Evolutionary conservation across 768 basidiomycete genomes (phyloP).

Genomic region (Gymnopilus dilepis): DNA sequence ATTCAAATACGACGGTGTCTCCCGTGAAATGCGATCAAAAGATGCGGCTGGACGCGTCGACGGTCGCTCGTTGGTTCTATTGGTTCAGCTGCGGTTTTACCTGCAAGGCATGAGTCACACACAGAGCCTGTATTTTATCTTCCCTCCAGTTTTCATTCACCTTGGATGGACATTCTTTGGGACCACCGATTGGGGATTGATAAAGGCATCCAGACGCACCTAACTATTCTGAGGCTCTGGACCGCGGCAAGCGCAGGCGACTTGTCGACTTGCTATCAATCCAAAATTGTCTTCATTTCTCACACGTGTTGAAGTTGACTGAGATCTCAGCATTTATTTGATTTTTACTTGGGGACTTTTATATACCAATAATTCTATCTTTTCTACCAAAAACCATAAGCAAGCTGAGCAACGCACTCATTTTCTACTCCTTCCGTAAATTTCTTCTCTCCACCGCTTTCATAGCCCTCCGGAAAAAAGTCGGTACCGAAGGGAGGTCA

Average conservation of each 20-base stretch:
- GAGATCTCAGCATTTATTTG: neutral
- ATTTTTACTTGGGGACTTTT: neutral
- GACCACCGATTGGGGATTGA: neutral
- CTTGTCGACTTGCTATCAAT: neutral
- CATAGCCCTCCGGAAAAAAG: neutral
- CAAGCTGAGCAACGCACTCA: too few relatives aligned
- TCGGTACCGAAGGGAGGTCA: neutral
- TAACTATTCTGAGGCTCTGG: neutral
- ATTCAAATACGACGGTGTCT: neutral
- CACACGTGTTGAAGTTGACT: neutral
- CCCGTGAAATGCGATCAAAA: neutral
- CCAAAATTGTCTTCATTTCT: conserved; percentile 1
- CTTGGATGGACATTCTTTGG: neutral
- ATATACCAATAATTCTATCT: too few relatives aligned
- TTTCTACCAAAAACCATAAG: too few relatives aligned
- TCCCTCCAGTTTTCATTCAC: too few relatives aligned
- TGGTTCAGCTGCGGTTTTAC: neutral
- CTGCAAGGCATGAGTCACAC: neutral
- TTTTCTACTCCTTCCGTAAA: too few relatives aligned
- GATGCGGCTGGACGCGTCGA: neutral
- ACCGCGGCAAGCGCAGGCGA: neutral
- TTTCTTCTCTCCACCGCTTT: neutral
- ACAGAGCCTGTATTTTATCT: neutral
- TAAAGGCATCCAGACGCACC: neutral
- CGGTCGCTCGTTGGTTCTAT: too few relatives aligned